Percentiles rank a stretch among this genome's conserved stretches.
Evolutionary conservation across 2,329 filamentous ascomycete genomes (phyloP).

Genomic region (Aschersonia sp.): DNA sequence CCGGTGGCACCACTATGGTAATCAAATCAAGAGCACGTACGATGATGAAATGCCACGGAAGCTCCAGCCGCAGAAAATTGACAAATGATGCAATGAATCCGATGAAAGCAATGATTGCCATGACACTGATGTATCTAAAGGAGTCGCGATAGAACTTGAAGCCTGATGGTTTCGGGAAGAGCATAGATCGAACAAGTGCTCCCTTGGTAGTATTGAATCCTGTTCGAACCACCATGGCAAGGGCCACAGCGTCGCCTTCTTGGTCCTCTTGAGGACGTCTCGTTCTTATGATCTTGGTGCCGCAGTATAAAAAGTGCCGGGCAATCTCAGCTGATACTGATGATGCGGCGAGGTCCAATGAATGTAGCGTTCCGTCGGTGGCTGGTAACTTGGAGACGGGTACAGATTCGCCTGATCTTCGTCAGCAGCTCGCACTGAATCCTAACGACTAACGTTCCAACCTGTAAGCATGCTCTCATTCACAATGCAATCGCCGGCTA

Average conservation of each 20-base stretch:
- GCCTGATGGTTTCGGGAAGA: constrained; percentile 94
- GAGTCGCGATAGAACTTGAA: constrained; percentile 99
- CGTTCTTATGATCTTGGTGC: constrained; percentile 88
- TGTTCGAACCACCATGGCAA: constrained; percentile 84
- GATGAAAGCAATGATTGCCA: constrained; percentile 71
- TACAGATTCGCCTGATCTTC: constrained; percentile 64
- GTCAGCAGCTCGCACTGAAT: constrained; percentile 2
- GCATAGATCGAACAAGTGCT: constrained; percentile 87
- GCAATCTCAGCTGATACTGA: constrained; percentile 73
- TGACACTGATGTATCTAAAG: constrained; percentile 94
- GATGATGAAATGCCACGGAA: constrained; percentile 83
- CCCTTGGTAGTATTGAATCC: constrained; percentile 98
- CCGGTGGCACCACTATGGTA: constrained; percentile 93
- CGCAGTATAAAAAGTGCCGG: constrained; percentile 82
- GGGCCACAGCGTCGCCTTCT: constrained; percentile 75
- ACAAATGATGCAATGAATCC: constrained; percentile 85
- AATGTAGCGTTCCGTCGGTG: constrained; percentile 61
- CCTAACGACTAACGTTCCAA: constrained; percentile 16
- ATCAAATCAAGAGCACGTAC: constrained; percentile 88
- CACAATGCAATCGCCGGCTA: constrained; percentile 93
- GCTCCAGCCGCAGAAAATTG: constrained; percentile 75
- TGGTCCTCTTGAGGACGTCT: constrained; percentile 74
- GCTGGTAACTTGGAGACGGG: constrained; percentile 87
- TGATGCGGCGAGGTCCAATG: constrained; percentile 65
- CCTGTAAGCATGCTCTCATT: constrained; percentile 96